Conservation (phyloP, 2,329 filamentous ascomycete species). For the Sporothrix dimorphospora region DNA sequence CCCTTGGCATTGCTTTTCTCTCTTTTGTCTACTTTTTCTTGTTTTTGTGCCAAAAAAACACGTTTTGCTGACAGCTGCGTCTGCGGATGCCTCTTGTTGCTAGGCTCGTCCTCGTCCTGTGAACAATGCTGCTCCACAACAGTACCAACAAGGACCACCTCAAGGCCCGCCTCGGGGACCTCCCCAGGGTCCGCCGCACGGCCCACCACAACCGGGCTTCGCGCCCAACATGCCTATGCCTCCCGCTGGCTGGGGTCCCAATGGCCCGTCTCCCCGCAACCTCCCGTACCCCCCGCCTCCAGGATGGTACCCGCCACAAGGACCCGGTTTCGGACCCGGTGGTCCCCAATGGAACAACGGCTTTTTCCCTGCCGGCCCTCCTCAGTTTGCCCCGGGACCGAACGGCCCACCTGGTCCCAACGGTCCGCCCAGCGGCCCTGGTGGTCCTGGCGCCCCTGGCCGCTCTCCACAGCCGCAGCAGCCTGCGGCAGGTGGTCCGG, state of each 20-base stretch:
- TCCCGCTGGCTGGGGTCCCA: constrained; percentile 40
- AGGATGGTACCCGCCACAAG: constrained; percentile 73
- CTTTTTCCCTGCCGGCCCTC: constrained; percentile 62
- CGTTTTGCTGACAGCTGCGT: constrained; percentile 16
- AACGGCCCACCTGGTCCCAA: constrained; percentile 32
- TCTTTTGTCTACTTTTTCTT: not conserved
- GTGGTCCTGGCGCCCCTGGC: constrained; percentile 38
- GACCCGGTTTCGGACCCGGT: constrained; percentile 70
- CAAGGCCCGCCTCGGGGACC: constrained; percentile 35
- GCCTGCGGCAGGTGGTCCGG: constrained; percentile 48
- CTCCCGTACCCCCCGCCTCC: constrained; percentile 78
- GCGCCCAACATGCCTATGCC: constrained; percentile 39
- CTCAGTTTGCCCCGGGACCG: constrained; percentile 35
- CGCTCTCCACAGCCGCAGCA: constrained; percentile 32
- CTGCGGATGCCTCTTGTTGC: not conserved
- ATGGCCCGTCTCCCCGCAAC: constrained; percentile 34
- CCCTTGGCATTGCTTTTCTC: not conserved
- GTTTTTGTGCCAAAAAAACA: not conserved
- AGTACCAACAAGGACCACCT: constrained; percentile 38
- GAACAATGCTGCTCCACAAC: constrained; percentile 38
- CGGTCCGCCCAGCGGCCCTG: constrained; percentile 36
- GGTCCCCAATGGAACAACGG: constrained; percentile 62
- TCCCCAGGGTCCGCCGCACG: constrained; percentile 33
- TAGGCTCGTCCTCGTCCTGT: constrained; percentile 46
- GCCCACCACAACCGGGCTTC: constrained; percentile 38